Conservation (phyloP, 805 yeast genomes). For the Maudiozyma barnettii region DNA sequence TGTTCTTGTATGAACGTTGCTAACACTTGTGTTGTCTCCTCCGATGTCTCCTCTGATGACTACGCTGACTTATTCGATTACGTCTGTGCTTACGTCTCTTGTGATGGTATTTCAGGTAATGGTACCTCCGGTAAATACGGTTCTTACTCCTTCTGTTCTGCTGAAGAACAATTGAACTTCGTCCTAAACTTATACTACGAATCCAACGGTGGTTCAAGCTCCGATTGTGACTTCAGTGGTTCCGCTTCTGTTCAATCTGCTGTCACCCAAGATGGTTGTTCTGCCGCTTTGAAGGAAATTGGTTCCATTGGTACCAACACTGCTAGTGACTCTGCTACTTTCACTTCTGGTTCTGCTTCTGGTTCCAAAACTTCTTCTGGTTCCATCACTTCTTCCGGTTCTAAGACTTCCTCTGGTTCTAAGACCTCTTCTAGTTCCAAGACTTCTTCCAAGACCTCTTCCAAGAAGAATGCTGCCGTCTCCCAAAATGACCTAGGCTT, state of each 20-base stretch:
- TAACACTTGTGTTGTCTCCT: constrained; percentile 50
- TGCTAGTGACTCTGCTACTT: constrained; percentile 27
- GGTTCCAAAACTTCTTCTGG: constrained; percentile 8
- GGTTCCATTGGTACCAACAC: constrained; percentile 63
- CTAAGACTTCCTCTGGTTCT: constrained; percentile 9
- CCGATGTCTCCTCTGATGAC: constrained; percentile 43
- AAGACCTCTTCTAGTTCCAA: constrained; percentile 5
- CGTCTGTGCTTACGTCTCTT: constrained; percentile 48
- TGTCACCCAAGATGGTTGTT: constrained; percentile 44
- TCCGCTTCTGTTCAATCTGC: constrained; percentile 47
- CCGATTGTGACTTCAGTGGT: constrained; percentile 63
- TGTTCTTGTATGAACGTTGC: constrained; percentile 57
- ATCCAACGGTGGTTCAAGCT: constrained; percentile 32
- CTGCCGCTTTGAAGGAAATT: constrained; percentile 50
- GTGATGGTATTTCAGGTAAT: constrained; percentile 52
- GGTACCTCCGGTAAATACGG: constrained; percentile 65
- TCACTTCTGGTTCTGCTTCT: constrained; percentile 23
- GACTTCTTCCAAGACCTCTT: constrained; percentile 14
- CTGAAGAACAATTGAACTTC: constrained; percentile 56
- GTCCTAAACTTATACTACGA: constrained; percentile 57
- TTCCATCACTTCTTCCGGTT: constrained; percentile 7
- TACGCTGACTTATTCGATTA: constrained; percentile 49
- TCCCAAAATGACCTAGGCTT: constrained; percentile 23
- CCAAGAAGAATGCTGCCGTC: constrained; percentile 16
- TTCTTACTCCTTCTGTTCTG: constrained; percentile 60